Percentiles rank a stretch among this genome's conserved stretches.
phyloP scores from a whole-genome alignment of 257 asterid genomes.

The Leptodermis oblonga region DNA sequence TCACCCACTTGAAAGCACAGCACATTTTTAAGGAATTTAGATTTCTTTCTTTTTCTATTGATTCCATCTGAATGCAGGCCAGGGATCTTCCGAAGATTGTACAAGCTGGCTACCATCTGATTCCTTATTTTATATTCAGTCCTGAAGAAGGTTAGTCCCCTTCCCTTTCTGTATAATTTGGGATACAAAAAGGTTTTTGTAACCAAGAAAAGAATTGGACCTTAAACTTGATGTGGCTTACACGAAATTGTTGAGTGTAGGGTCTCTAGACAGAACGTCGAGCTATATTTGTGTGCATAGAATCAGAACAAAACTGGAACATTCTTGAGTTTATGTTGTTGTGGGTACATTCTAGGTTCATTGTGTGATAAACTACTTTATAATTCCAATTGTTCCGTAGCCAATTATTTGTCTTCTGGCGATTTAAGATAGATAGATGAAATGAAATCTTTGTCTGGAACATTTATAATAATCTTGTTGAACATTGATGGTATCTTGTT shows the following conservation, averaged over 20 bases:
- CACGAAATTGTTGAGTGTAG: background rate
- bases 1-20: background rate
- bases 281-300: background rate
- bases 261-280: no score
- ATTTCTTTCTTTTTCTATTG: slow-evolving; percentile 2
- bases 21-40: background rate
- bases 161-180: background rate
- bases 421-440: background rate
- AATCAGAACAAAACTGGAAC: background rate
- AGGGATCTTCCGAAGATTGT: slow-evolving; percentile 87
- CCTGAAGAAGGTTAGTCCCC: slow-evolving; percentile 75
- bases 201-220: background rate
- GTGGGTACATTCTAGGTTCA: background rate
- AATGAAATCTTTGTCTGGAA: background rate
- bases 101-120: slow-evolving; percentile 76
- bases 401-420: background rate
- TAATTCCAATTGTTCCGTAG: background rate
- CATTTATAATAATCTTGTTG: background rate
- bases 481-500: background rate
- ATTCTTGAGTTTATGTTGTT: background rate
- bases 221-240: background rate
- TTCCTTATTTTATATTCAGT: slow-evolving; percentile 84
- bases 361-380: background rate
- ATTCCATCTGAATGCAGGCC: slow-evolving; percentile 53
- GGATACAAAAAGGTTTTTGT: background rate